Conservation (phyloP, 768 basidiomycete genomes). For the Mycena polygramma region DNA sequence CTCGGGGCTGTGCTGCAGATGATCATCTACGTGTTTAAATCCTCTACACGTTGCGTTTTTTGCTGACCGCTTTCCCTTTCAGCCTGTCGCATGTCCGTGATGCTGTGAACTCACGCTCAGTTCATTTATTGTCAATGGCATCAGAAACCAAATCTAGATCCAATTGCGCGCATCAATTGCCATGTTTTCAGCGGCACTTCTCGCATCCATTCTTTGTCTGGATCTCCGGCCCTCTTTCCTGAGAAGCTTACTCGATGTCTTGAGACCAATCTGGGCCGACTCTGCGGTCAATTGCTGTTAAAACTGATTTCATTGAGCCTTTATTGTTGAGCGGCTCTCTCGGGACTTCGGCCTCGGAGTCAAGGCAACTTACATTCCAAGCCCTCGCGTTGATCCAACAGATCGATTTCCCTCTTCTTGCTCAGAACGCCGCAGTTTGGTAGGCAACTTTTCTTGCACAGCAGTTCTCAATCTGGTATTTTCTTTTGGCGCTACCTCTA, state of each 20-base stretch:
- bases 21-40: conserved; percentile 14
- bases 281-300: conserved; percentile 16
- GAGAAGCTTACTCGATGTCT: background rate
- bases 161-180: conserved; percentile 30
- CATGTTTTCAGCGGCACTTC: conserved; percentile 15
- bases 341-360: conserved; percentile 17
- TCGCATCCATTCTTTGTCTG: conserved; percentile 5
- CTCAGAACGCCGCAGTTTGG: conserved; percentile 28
- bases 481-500: conserved; percentile 30
- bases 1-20: conserved; percentile 28
- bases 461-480: conserved; percentile 35
- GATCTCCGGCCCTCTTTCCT: conserved; percentile 3
- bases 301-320: conserved; percentile 20
- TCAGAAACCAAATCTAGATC: conserved; percentile 30
- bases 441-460: conserved; percentile 34
- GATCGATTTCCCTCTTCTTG: conserved; percentile 29
- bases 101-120: conserved; percentile 33
- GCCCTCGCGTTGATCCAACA: conserved; percentile 9
- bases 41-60: conserved; percentile 27
- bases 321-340: conserved; percentile 22
- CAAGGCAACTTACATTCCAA: conserved; percentile 26
- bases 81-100: conserved; percentile 21
- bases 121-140: conserved; percentile 16
- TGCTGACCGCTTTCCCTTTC: conserved; percentile 13
- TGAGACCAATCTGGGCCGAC: conserved; percentile 22